Evolutionary conservation across 2,329 filamentous ascomycete species (phyloP).

Genomic region (Colletotrichum sp.): DNA sequence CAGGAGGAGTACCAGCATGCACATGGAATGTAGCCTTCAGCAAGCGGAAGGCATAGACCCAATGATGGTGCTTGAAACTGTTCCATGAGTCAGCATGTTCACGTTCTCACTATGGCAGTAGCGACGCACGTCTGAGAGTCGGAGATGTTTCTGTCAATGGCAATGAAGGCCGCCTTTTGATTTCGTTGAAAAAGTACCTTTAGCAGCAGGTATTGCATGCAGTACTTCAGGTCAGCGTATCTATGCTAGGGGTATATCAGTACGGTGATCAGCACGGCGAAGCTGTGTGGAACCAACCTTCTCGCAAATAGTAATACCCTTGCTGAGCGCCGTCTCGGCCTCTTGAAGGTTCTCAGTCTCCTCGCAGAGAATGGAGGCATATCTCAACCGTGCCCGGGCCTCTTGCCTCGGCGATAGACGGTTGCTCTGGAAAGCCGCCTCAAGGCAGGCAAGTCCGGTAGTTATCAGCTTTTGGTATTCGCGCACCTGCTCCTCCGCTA

Average conservation of each 20-base stretch:
- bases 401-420: conserved; percentile 69
- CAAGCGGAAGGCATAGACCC: conserved; percentile 80
- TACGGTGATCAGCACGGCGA: background rate
- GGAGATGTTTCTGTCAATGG: conserved; percentile 70
- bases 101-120: background rate
- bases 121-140: conserved; percentile 68
- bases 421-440: conserved; percentile 68
- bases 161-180: conserved; percentile 74
- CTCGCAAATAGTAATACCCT: conserved; percentile 73
- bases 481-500: conserved; percentile 57
- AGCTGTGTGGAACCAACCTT: conserved; percentile 48
- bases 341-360: conserved; percentile 80
- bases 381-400: conserved; percentile 71
- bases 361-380: conserved; percentile 73
- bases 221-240: conserved; percentile 73
- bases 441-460: conserved; percentile 74
- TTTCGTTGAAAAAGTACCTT: conserved; percentile 74
- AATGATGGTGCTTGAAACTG: conserved; percentile 69
- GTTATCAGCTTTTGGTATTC: conserved; percentile 76
- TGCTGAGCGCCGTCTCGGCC: conserved; percentile 73
- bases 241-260: conserved; percentile 47
- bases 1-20: conserved; percentile 63
- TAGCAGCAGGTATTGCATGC: conserved; percentile 75
- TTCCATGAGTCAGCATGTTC: background rate
- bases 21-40: conserved; percentile 74